phyloP scores from a whole-genome alignment of 768 basidiomycete genomes.

The Termitomyces sp. region DNA sequence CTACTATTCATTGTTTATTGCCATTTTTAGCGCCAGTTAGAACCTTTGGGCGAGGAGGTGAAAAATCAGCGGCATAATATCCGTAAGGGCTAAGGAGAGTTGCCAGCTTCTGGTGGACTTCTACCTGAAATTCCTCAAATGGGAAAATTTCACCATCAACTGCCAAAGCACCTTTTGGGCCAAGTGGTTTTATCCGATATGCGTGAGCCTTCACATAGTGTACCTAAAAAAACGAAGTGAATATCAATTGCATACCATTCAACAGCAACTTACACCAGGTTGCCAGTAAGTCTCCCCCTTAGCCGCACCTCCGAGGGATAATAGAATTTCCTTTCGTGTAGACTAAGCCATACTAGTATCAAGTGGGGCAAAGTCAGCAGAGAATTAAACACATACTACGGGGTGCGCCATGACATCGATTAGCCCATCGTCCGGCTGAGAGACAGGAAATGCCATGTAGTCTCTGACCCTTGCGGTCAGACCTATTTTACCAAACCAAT shows the following conservation, averaged over 20 bases:
- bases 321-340: slow-evolving; percentile 47
- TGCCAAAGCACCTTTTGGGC: slow-evolving; percentile 50
- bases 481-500: background rate
- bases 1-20: background rate
- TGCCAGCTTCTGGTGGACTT: slow-evolving; percentile 66
- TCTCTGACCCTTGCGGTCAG: slow-evolving; percentile 37
- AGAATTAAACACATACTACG: slow-evolving; percentile 36
- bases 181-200: slow-evolving; percentile 65
- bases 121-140: slow-evolving; percentile 73
- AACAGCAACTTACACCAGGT: slow-evolving; percentile 40
- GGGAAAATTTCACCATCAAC: slow-evolving; percentile 81
- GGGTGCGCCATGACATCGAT: slow-evolving; percentile 72
- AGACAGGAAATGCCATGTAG: slow-evolving; percentile 82
- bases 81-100: slow-evolving; percentile 64
- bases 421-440: slow-evolving; percentile 72
- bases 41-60: background rate
- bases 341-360: slow-evolving; percentile 27
- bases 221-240: slow-evolving; percentile 37
- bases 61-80: slow-evolving; percentile 56
- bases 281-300: slow-evolving; percentile 63
- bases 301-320: slow-evolving; percentile 57
- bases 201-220: slow-evolving; percentile 72
- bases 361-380: background rate
- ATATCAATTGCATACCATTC: background rate
- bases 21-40: background rate